Conservation (phyloP, 371 early-diverging fungal species). For the Phascolomyces articulosus region DNA sequence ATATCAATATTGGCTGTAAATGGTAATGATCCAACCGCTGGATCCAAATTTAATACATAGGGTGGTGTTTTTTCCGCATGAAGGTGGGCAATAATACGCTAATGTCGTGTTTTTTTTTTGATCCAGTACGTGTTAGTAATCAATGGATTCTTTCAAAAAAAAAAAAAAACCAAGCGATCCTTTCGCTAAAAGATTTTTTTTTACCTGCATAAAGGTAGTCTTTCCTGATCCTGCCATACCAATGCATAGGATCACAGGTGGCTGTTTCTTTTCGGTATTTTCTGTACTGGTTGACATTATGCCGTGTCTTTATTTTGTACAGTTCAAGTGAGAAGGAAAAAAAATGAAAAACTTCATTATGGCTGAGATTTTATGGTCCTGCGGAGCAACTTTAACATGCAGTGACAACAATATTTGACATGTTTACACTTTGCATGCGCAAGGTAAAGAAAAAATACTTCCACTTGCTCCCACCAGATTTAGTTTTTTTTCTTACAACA, state of each 20-base stretch:
- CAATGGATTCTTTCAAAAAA: neutral
- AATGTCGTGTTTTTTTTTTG: constrained; percentile 3
- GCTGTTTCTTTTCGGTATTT: constrained; percentile 27
- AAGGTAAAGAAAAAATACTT: too few species aligned
- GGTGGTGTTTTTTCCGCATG: constrained; percentile 77
- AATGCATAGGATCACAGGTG: constrained; percentile 86
- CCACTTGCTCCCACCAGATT: too few species aligned
- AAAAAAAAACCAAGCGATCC: too few species aligned
- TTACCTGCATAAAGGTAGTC: constrained; percentile 97
- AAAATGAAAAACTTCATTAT: too few species aligned
- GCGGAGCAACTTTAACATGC: too few species aligned
- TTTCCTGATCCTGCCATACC: constrained; percentile 99
- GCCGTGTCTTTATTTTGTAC: too few species aligned
- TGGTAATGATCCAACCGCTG: constrained; percentile 93
- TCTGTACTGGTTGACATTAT: constrained; percentile 3
- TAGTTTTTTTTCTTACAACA: too few species aligned
- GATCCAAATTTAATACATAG: constrained; percentile 98
- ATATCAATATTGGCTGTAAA: constrained; percentile 98
- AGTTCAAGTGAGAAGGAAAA: too few species aligned
- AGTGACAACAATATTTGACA: too few species aligned
- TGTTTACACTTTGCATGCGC: too few species aligned
- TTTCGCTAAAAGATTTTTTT: neutral
- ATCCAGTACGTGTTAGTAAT: constrained; percentile 1
- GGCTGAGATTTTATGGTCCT: too few species aligned
- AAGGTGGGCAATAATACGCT: constrained; percentile 90